Evolutionary conservation across 2,329 filamentous ascomycete species (phyloP), one percentile per base, ranked within the genome.

Genomic region (Ophiocordyceps robertsii): DNA sequence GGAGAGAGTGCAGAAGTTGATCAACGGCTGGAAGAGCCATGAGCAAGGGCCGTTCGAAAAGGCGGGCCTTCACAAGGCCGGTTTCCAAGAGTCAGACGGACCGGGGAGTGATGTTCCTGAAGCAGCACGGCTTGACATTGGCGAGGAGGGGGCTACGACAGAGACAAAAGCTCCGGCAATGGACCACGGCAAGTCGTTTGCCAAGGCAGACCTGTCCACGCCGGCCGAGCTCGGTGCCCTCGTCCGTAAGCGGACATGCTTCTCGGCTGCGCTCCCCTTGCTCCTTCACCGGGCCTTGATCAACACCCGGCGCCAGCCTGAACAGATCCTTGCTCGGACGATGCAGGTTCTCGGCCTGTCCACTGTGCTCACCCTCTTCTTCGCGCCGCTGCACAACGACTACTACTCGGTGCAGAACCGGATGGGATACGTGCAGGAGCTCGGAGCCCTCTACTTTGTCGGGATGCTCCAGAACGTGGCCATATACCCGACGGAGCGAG

Each of bases 401-500:
- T 86, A 82, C 62, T 75, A 70, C 42, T 75, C 75, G 2, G 71
- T 89, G 0, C 84, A 88, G 56, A 84, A 79, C 40, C 73, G 83
- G 2, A 72, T 88, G 51, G 84, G 84, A 0, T 82, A 86, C 49
- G 65, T 87, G 1, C 79, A 87, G 48, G 75, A 88, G 54, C 70
- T 87, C 29, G 74, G 77, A 1, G 78, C 82, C 0, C 74, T 84
- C 31, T 83, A 84, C 58, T 84, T 84, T 50, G 75, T 84, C 2
- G 83, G 83, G 27, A 86, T 88, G 82, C 68, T 88, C 12, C 82
- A 88, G 57, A 87, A 87, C 52, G 79, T 87, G 4, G 80, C 82
- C 3, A 70, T 84, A 8, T 87, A 87, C 53, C 83, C 83, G 0
- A 65, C 65, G 35, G 83, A 87, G 54, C 70, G 81, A 4, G 81